These are phyloP conservation scores for Panicum hallii DNA, from an alignment of 202 grass and related monocot genomes.

Conservation along the genomic window DNA sequence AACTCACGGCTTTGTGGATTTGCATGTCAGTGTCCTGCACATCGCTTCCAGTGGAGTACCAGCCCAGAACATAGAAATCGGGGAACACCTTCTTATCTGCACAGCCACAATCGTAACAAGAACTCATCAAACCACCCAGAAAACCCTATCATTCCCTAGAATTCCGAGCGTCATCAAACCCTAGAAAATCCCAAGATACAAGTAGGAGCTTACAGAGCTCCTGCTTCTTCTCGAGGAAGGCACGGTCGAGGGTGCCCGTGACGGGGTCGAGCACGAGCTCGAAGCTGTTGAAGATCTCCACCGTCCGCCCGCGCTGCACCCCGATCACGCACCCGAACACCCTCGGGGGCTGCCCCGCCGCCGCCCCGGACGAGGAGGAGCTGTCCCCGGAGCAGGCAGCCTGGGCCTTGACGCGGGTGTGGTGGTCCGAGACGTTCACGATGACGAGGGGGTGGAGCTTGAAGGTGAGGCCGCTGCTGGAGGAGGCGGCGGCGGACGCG, in stretches of 20 bases:
- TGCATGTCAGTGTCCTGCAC: conserved; percentile 88
- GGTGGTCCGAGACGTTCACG: conserved; percentile 98
- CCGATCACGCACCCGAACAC: conserved; percentile 99
- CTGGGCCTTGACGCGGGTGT: conserved; percentile 95
- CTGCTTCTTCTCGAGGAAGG: conserved; percentile 99
- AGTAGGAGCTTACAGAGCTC: conserved; percentile 78
- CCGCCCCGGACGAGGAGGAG: conserved; percentile 31
- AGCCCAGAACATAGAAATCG: conserved; percentile 87
- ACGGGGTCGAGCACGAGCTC: conserved; percentile 91
- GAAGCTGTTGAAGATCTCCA: conserved; percentile 99
- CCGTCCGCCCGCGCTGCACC: conserved; percentile 84
- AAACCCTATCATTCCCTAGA: conserved; percentile 33
- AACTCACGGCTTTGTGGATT: conserved; percentile 93
- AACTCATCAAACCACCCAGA: conserved; percentile 43
- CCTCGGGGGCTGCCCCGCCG: conserved; percentile 44
- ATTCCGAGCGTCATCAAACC: neutral
- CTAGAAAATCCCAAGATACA: neutral
- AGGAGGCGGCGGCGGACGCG: conserved; percentile 46
- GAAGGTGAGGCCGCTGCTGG: conserved; percentile 94
- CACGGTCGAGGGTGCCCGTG: conserved; percentile 77
- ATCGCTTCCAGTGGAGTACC: conserved; percentile 99
- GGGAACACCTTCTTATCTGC: conserved; percentile 99
- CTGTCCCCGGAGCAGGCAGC: conserved; percentile 43
- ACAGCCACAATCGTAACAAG: conserved; percentile 34
- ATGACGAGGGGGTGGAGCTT: conserved; percentile 97